Evolutionary conservation across 2,329 filamentous ascomycete species (phyloP), one percentile per base, ranked within the genome.

Genomic region (Pseudopyrenochaeta lycopersici): DNA sequence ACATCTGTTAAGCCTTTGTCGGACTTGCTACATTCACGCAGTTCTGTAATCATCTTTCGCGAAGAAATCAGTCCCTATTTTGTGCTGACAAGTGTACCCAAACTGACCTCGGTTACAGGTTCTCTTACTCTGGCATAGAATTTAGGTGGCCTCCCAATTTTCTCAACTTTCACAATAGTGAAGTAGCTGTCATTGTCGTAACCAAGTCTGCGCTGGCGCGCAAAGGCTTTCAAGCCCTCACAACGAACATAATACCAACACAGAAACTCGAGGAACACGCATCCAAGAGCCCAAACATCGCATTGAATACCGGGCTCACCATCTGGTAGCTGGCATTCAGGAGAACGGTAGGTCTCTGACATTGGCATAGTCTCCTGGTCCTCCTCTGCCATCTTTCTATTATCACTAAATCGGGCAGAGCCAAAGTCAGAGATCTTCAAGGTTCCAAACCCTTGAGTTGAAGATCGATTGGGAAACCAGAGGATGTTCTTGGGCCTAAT

Each of bases 201-300:
- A 10, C 33, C 33, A 36, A 12, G 18, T 10, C 11, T 9, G 18
- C 23, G n/a, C 31, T 43, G 9, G 7, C 14, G 27, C 14, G 15
- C 40, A 31, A 43, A 43, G 6, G 30, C 27, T 14, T 31, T 3
- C 1, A 43, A 5, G 31, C 30, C 23, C 27, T 43, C 6, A 18
- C 30, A 17, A 15, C 27, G 23, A 3, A 14, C 40, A 43, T 41
- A 14, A n/a, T 54, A 54, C 51, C 51, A 54, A 17, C 20, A 47
- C 17, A 54, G 32, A 20, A 52, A 52, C 29, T 97, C 94, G 36
- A 96, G 84, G 60, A 97, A 90, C 33, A 97, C 93, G 71, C 93
- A 97, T 46, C 93, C 92, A 3, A 97, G 82, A 2, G 92, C 96
- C 92, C 92, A 97, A 54, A 97, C 88, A 71, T 97, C 92, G 31